Evolutionary conservation across 441 rosid genomes (phyloP), one percentile per base, ranked within the genome.

Genomic region (Populus hybrid): DNA sequence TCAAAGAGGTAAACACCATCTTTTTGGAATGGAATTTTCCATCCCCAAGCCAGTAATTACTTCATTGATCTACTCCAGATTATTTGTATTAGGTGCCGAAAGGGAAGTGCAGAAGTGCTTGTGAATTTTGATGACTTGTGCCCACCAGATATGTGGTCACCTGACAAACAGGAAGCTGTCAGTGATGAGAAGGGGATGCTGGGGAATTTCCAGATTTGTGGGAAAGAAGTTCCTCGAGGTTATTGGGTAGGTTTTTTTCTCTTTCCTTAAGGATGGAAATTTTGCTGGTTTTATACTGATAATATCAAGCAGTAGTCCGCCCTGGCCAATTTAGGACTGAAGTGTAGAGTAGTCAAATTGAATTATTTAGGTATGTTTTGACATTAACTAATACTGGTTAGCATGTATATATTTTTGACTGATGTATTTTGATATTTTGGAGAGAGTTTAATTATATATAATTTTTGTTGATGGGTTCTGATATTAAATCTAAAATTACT

Each of bases 161-260:
- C 87, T 74, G 83, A 84, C 53, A 85, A 71, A 67, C 75, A 77
- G 67, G 86, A 84, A 74, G 76, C 59, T 79, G 84, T 42, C 74
- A 70, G 34, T 76, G 53, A 83, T 84, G 80, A 78, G 75, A 90
- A 84, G 72, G 84, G 80, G 73, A 70, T 82, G 68, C 81, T 88
- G 24, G 78, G 73, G 65, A 88, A 80, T 81, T 84, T 89, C 81
- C 92, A 83, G 75, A 91, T 94, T 40, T 95, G 99, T 82, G 99
- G 99, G 73, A 94, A 95, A 81, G 95, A 90, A 82, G 89, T 94
- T 86, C 99, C 97, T 42, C 95, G 93, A 78, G 99, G 99, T 85
- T 91, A 94, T 77, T 95, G 97, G 90, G 99, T 95, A 75, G 75
- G 95, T 79, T 26, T 32, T 74, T 70, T 64, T 34, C 66, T 35